Evolutionary conservation across 164 flowering plant genomes (phyloP), one percentile per base, ranked within the genome.

Genomic region (Aristolochia contorta): DNA sequence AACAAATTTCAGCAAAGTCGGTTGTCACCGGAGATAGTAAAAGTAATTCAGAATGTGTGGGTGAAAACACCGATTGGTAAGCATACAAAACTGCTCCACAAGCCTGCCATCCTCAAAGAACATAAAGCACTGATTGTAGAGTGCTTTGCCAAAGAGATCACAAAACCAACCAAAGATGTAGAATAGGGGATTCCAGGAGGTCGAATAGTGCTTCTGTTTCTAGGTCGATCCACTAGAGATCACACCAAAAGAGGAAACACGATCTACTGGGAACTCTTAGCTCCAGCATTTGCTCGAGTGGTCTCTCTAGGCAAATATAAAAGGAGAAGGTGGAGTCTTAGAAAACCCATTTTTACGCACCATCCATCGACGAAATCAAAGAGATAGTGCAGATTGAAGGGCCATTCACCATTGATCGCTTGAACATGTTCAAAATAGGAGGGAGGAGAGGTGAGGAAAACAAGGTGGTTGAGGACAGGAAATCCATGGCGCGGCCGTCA

Each of bases 311-410:
- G 84, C 71, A 72, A 37, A 64, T 90, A 4, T 77, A 78, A 52
- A 53, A 78, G 73, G 92, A 80, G 43, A 79, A 81, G 70, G 57
- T 90, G 0, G 86, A 84, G 24, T 71, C 82, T 7, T 87, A 87
- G 32, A 82, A 87, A 6, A 82, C 76, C 15, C 87, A 81, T 67
- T 90, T 87, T 62, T 90, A 82, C 62, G 89, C 97, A 41, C 84
- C 97, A 33, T 81, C 80, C 47, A 70, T 65, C 56, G 82, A 81
- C 2, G 97, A 90, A 61, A 64, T 90, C 24, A 80, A 79, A 69
- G 76, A 70, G 6, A 79, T 72, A 58, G 80, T 87, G 55, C 68
- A 60, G 16, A 75, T 43, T 57, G 84, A 87, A 27, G 92, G 91
- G 0, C 83, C 85, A 0, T 85, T 87, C 19, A 57, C 62, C 43